Base-by-base conservation (phyloP, 129 eudicot species). In the Helianthus tuberosus region DNA sequence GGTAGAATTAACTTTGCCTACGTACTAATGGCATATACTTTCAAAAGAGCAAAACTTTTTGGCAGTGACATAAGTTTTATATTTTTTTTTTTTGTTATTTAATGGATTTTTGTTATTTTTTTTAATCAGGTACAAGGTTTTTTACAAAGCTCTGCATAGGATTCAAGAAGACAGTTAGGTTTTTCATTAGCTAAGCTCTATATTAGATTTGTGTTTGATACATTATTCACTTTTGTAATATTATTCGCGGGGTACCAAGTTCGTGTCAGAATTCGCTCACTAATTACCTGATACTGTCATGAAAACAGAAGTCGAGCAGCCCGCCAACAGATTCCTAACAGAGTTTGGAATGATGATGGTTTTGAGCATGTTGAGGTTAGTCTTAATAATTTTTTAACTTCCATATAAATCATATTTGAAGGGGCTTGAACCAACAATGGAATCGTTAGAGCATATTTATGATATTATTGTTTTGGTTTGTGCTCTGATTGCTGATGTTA, bases 271-370 rank as follows among this genome's bases (percentile, higher is more conserved):
- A 88, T 93, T 66, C 96, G 98, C 16, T 80, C 94, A 49, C 98
- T 96, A 7, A 79, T 92, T 16, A 92, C 92, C 3, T 97, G 98
- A 70, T 93, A 88, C 39, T 96, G 98, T 38, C 96, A 92, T 76
- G 96, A 90, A 66, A 86, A 88, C 44, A 86, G 96, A 73, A 93
- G 90, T 71, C 93, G 98, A 64, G 96, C 96, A 13, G 96, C 98
- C 51, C 93, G 96, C 66, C 96, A 93, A 74, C 82, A 88, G 13
- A 79, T 90, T 38, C 89, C 96, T 44, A 76, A 88, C 46, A 88
- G 90, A 75, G 54, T 66, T 64, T 93, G 98, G 96, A 87, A 27
- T 62, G 96, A 89, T 64, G 96, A 87, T 15, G 95, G 95, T 1
- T 86, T 86, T 64, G 98, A 89, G 84, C 96, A 93, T 80, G 86